Evolutionary conservation across 257 asterid genomes (phyloP).

Genomic region (Sherardia arvensis): DNA sequence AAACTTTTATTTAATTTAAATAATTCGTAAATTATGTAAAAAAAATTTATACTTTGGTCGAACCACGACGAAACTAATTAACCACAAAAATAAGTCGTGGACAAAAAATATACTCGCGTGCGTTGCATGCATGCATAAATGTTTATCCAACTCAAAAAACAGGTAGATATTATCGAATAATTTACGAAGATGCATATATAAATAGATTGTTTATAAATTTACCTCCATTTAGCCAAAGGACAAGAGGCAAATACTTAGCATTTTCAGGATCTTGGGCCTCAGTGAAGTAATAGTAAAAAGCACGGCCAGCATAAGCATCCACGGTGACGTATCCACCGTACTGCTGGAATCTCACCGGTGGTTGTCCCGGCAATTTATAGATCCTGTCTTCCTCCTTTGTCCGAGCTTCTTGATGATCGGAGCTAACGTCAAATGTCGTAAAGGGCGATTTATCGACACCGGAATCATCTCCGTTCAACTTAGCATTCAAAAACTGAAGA

Average conservation of each 20-base stretch:
- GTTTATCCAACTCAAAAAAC: too few species aligned
- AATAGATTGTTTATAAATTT: too few species aligned
- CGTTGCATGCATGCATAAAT: too few species aligned
- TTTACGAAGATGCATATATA: too few species aligned
- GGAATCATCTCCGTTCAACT: constrained; percentile 14
- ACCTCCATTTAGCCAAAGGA: constrained; percentile 97
- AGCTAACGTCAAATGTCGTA: constrained; percentile 10
- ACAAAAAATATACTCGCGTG: too few species aligned
- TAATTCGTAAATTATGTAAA: too few species aligned
- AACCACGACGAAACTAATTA: too few species aligned
- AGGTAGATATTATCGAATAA: too few species aligned
- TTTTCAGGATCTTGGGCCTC: constrained; percentile 39
- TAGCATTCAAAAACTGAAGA: constrained; percentile 35
- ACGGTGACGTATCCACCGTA: constrained; percentile 73
- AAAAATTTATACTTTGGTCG: too few species aligned
- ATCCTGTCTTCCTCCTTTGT: constrained; percentile 43
- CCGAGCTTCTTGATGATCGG: constrained; percentile 7
- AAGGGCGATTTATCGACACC: constrained; percentile 34
- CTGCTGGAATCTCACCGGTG: constrained; percentile 37
- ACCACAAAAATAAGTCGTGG: too few species aligned
- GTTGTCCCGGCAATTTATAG: constrained; percentile 56
- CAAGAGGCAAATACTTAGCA: constrained; percentile 45
- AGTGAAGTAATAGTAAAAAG: constrained; percentile 56
- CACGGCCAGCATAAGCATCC: constrained; percentile 50
- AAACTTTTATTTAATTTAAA: too few species aligned